Percentiles rank a stretch among this genome's conserved stretches.
Evolutionary conservation across 768 basidiomycete species (phyloP).

Genomic region (Coprinellus micaceus): DNA sequence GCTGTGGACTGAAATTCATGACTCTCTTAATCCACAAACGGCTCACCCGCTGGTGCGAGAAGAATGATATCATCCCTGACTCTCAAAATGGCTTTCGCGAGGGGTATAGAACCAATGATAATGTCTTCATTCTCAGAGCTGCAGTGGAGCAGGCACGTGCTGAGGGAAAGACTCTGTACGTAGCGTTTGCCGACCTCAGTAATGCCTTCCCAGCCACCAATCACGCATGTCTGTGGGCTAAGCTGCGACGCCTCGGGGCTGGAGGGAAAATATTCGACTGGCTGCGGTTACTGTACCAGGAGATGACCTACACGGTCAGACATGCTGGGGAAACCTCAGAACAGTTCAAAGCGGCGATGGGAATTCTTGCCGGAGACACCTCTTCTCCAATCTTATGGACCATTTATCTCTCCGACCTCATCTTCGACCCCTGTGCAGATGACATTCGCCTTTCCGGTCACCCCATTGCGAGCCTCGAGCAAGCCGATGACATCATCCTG

Average conservation of each 20-base stretch:
- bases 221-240: conserved; percentile 15
- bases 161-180: background rate
- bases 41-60: background rate
- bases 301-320: conserved; percentile 8
- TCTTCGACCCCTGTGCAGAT: conserved; percentile 9
- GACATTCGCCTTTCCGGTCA: conserved; percentile 14
- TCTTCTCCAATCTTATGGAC: conserved; percentile 22
- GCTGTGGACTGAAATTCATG: conserved; percentile 24
- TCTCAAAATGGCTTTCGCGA: conserved; percentile 19
- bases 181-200: conserved; percentile 6
- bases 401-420: conserved; percentile 20
- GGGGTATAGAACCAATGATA: conserved; percentile 14
- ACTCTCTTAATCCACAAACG: conserved; percentile 23
- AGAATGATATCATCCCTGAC: background rate
- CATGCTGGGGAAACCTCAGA: background rate
- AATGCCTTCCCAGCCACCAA: conserved; percentile 17
- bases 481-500: conserved; percentile 23
- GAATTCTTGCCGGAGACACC: conserved; percentile 21
- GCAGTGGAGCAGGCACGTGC: conserved; percentile 1
- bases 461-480: conserved; percentile 18
- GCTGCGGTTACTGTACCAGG: conserved; percentile 10
- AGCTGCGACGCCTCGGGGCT: conserved; percentile 3
- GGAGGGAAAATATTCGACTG: conserved; percentile 11
- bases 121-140: conserved; percentile 5
- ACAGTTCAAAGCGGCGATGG: conserved; percentile 1